phyloP scores from a whole-genome alignment of 139 green algal species.

The Chlamydomonas incerta region DNA sequence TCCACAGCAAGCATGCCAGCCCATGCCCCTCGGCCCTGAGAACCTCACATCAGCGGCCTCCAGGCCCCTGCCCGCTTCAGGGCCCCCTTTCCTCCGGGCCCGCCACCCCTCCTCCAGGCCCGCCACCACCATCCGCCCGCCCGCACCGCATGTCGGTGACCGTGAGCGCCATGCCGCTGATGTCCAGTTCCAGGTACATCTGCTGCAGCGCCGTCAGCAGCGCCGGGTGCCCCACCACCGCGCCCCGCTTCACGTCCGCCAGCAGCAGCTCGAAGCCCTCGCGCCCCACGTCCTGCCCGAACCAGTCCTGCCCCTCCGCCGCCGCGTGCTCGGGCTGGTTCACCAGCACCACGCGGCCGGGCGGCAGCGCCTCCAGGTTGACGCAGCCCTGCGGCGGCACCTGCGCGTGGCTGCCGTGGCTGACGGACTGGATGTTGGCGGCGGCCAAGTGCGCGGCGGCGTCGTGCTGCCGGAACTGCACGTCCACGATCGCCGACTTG shows the following conservation, averaged over 20 bases:
- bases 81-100: too few relatives aligned
- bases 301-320: background rate
- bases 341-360: constrained; percentile 43
- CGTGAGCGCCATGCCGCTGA: constrained; percentile 50
- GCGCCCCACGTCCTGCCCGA: constrained; percentile 27
- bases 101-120: too few relatives aligned
- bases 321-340: constrained; percentile 40
- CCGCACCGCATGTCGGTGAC: constrained; percentile 38
- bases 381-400: constrained; percentile 58
- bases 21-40: too few relatives aligned
- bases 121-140: too few relatives aligned
- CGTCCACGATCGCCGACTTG: constrained; percentile 71
- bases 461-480: constrained; percentile 59
- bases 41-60: too few relatives aligned
- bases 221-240: constrained; percentile 50
- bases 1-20: too few relatives aligned
- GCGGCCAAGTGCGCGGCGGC: constrained; percentile 56
- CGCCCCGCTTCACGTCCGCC: constrained; percentile 45
- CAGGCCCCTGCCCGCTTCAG: too few relatives aligned
- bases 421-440: constrained; percentile 63
- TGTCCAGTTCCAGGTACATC: constrained; percentile 71
- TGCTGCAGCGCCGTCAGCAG: constrained; percentile 63
- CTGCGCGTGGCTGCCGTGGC: constrained; percentile 15
- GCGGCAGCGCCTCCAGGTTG: constrained; percentile 42
- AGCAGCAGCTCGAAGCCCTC: constrained; percentile 47